Conservation (phyloP, 2,329 filamentous ascomycete species). For the Berkeleyomyces rouxiae region DNA sequence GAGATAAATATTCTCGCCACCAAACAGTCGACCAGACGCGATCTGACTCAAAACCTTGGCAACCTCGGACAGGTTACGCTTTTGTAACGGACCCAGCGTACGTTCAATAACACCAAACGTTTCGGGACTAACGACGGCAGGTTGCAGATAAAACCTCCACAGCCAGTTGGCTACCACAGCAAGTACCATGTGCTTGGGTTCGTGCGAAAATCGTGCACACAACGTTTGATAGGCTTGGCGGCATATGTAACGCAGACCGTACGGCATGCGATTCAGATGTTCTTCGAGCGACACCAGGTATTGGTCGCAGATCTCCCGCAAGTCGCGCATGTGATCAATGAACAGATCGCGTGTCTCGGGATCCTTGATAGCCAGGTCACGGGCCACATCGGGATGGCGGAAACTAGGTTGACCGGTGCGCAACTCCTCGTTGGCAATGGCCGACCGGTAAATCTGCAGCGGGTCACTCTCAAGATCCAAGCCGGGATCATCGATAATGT, state of each 20-base stretch:
- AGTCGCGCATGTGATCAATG: constrained; percentile 83
- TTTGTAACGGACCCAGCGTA: constrained; percentile 75
- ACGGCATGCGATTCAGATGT: constrained; percentile 73
- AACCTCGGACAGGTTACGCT: constrained; percentile 79
- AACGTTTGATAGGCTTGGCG: constrained; percentile 73
- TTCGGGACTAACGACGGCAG: constrained; percentile 76
- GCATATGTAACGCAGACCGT: constrained; percentile 75
- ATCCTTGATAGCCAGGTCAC: constrained; percentile 90
- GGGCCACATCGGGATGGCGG: constrained; percentile 66
- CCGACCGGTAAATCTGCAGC: constrained; percentile 87
- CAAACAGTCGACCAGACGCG: constrained; percentile 75
- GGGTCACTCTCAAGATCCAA: constrained; percentile 93
- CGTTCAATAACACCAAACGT: constrained; percentile 87
- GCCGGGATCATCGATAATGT: constrained; percentile 80
- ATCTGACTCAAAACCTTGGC: constrained; percentile 84
- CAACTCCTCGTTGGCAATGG: constrained; percentile 94
- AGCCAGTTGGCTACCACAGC: constrained; percentile 81
- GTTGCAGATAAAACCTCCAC: constrained; percentile 86
- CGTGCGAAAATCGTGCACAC: constrained; percentile 59
- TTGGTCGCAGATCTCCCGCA: constrained; percentile 86
- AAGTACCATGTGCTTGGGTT: constrained; percentile 59
- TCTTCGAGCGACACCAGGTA: constrained; percentile 74
- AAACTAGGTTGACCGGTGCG: constrained; percentile 72
- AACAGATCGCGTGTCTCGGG: constrained; percentile 83
- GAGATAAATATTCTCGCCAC: constrained; percentile 85